phyloP scores from a whole-genome alignment of 495 filamentous ascomycete genomes.

The Aspergillus sclerotioniger region DNA sequence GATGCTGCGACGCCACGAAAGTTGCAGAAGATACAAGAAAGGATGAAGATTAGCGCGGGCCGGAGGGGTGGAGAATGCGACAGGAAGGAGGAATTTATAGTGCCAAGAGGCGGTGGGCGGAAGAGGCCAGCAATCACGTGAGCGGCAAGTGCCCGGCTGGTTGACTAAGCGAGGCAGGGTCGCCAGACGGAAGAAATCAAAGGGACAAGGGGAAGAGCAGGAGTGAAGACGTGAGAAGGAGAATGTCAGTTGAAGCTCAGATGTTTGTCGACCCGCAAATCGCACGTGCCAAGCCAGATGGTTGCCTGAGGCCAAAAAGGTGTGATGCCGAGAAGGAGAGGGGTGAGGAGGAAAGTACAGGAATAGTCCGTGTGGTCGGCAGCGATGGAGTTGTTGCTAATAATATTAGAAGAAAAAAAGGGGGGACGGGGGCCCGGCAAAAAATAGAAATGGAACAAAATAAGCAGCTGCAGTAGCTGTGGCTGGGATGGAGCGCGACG shows the following conservation, averaged over 20 bases:
- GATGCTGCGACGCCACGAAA: conserved; percentile 18
- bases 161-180: conserved; percentile 26
- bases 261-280: conserved; percentile 1
- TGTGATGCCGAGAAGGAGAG: background rate
- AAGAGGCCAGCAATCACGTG: conserved; percentile 36
- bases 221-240: conserved; percentile 20
- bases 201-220: conserved; percentile 11
- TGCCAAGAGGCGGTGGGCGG: conserved; percentile 41
- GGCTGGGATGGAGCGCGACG: conserved; percentile 29
- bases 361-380: background rate
- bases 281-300: conserved; percentile 14
- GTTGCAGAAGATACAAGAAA: conserved; percentile 23
- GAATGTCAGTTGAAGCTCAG: conserved; percentile 16
- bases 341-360: background rate
- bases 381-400: conserved; percentile 4
- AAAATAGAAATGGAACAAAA: conserved; percentile 15
- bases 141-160: conserved; percentile 18
- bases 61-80: conserved; percentile 49
- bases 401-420: conserved; percentile 15
- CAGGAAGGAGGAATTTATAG: conserved; percentile 43
- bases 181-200: conserved; percentile 15
- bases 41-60: conserved; percentile 26
- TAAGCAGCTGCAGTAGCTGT: conserved; percentile 17
- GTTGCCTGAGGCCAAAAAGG: conserved; percentile 22
- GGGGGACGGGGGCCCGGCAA: conserved; percentile 10